A percentile compares a stretch with the other conserved stretches of the same genome.
Conservation (phyloP, 345 rosid species). For the Physaria fendleri region DNA sequence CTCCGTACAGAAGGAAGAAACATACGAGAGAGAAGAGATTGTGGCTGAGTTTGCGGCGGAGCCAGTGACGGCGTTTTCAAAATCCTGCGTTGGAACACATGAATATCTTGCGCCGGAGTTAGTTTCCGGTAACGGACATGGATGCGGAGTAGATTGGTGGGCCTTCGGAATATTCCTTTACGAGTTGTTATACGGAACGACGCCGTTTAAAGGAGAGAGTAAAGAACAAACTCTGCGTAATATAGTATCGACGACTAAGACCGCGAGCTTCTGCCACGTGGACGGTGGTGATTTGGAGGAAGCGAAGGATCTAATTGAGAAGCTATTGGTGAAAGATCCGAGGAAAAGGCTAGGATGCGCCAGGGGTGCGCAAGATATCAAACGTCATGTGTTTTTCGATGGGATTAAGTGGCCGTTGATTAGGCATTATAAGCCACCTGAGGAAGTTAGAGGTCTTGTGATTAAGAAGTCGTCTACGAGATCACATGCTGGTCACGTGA, state of each 20-base stretch:
- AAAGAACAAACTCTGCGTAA: slow-evolving; percentile 73
- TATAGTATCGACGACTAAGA: slow-evolving; percentile 36
- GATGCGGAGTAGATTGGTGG: slow-evolving; percentile 97
- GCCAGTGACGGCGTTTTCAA: slow-evolving; percentile 53
- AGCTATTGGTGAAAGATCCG: slow-evolving; percentile 71
- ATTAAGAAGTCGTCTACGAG: slow-evolving; percentile 32
- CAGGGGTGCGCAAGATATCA: slow-evolving; percentile 72
- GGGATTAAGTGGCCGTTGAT: slow-evolving; percentile 80
- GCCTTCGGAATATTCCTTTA: slow-evolving; percentile 71
- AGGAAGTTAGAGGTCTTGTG: slow-evolving; percentile 46
- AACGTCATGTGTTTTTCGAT: slow-evolving; percentile 67
- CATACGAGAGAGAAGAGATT: slow-evolving; percentile 15
- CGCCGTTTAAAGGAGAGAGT: slow-evolving; percentile 75
- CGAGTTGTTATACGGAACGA: slow-evolving; percentile 65
- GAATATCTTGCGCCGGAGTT: slow-evolving; percentile 92
- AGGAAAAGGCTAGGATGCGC: slow-evolving; percentile 64
- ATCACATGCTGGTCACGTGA: slow-evolving; percentile 36
- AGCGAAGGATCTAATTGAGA: slow-evolving; percentile 70
- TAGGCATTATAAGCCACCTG: slow-evolving; percentile 71
- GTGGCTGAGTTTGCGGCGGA: slow-evolving; percentile 55
- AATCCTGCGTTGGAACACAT: slow-evolving; percentile 86
- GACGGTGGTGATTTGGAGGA: slow-evolving; percentile 31
- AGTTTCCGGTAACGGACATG: slow-evolving; percentile 72
- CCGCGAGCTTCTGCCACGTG: slow-evolving; percentile 38
- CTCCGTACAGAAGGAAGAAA: slow-evolving; percentile 1